Conservation (phyloP, 352 stramenopile species). For the Phytophthora colocasiae region DNA sequence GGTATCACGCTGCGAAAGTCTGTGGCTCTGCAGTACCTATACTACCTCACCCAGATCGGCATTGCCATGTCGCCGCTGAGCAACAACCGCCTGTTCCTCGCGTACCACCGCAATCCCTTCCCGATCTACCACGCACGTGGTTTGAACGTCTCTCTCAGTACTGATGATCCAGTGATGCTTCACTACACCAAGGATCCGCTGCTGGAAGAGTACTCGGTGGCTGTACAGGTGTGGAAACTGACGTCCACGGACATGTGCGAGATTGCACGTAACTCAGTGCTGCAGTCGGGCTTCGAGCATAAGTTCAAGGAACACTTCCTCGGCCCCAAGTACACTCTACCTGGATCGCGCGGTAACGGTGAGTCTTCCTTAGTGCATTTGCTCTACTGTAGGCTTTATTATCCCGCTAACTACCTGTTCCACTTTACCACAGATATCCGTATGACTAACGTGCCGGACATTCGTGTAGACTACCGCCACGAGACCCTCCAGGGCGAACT, state of each 20-base stretch:
- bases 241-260: slow-evolving; percentile 98
- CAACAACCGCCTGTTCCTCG: slow-evolving; percentile 97
- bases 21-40: slow-evolving; percentile 98
- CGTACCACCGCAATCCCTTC: slow-evolving; percentile 96
- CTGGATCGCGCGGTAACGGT: slow-evolving; percentile 82
- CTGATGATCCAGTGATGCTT: slow-evolving; percentile 98
- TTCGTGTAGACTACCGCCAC: slow-evolving; percentile 91
- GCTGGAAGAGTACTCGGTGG: slow-evolving; percentile 96
- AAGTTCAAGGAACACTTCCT: slow-evolving; percentile 98
- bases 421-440: slow-evolving; percentile 81
- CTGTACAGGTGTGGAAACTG: slow-evolving; percentile 95
- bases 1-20: slow-evolving; percentile 98
- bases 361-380: slow-evolving; percentile 18
- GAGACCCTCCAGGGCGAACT: slow-evolving; percentile 82
- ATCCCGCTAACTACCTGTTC: slow-evolving; percentile 14
- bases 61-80: slow-evolving; percentile 94
- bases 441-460: slow-evolving; percentile 95
- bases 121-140: slow-evolving; percentile 96
- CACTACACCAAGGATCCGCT: slow-evolving; percentile 99
- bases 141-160: slow-evolving; percentile 98
- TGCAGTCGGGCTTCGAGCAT: slow-evolving; percentile 98
- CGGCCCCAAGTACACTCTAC: slow-evolving; percentile 90
- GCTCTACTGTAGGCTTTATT: not conserved
- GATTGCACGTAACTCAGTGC: slow-evolving; percentile 98
- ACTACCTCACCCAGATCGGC: slow-evolving; percentile 98